These are phyloP conservation scores for Beauveria pseudobassiana DNA, from an alignment of 2,329 filamentous ascomycete genomes.

Conservation along the genomic window DNA sequence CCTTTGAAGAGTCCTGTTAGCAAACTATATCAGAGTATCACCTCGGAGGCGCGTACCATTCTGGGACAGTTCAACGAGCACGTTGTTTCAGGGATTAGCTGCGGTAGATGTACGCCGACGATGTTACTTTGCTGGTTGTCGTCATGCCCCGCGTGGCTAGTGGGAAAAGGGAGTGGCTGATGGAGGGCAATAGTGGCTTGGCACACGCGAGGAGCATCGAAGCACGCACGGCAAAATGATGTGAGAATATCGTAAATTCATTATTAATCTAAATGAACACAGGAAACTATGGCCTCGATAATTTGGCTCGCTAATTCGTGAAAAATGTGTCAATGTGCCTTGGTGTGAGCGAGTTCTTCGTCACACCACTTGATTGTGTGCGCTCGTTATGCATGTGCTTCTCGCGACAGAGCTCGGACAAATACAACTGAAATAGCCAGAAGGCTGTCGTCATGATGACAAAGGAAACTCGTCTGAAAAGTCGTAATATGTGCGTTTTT, in stretches of 20 bases:
- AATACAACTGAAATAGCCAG: background rate
- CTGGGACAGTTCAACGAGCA: background rate
- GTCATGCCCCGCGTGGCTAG: conserved; percentile 13
- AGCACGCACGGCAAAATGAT: background rate
- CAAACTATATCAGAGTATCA: background rate
- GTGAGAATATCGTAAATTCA: background rate
- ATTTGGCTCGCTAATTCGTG: background rate
- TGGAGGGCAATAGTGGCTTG: conserved; percentile 2
- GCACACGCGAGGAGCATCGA: background rate
- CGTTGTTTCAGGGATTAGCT: background rate
- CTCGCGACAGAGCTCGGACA: background rate
- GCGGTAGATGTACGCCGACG: background rate
- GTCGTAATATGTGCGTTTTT: conserved; percentile 1
- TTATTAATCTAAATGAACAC: background rate
- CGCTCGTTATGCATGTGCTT: conserved; percentile 1
- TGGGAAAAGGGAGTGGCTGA: conserved; percentile 1
- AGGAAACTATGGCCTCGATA: background rate
- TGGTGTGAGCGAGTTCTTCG: background rate
- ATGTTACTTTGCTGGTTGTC: conserved; percentile 1
- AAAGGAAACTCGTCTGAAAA: conserved; percentile 3
- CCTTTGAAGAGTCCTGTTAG: conserved; percentile 15
- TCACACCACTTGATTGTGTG: background rate
- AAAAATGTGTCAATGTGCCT: background rate
- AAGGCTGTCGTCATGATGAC: background rate
- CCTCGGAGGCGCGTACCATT: background rate